Base-by-base conservation (phyloP, 228 moss, liverwort and hornwort genomes). In the Sphagnum fallax region DNA sequence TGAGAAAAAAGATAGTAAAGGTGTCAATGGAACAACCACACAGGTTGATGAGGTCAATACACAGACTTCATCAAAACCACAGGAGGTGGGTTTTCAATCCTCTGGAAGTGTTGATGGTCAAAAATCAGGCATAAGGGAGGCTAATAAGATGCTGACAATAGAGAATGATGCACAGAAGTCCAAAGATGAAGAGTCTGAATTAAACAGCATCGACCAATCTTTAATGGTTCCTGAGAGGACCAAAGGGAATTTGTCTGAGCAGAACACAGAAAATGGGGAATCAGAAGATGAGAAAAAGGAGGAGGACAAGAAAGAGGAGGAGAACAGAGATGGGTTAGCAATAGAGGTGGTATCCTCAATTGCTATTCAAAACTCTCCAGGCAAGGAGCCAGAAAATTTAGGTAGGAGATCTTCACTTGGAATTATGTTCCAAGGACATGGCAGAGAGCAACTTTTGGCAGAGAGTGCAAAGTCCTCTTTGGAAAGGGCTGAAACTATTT, bases 401-500 rank as follows among this genome's bases (percentile, higher is more conserved):
- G 47, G 55, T 16, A 53, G 57, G 68, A 32, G 68, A 52, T 68
- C 68, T 55, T 53, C 58, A 47, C 57, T 68, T 53, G 68, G 68
- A 16, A 53, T 16, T 55, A 55, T 68, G 6, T 68, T 68, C 16
- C 57, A 52, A 32, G 53, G 53, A 13, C 10, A 52, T 15, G 68
- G 57, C 15, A 5, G 16, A 57, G 18, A 10, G 47, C 48, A 18
- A 65, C 47, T 10, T 57, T n/a, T 16, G 55, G 53, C 68, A 9
- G 0, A 18, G 55, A 74, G 52, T 52, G 67, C 51, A 53, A 69
- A 72, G 55, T 59, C 60, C 52, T 76, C 78, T 61, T 13, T 78
- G 52, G 75, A 82, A 71, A 78, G 71, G 53, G 82, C 82, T 52
- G 82, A 82, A 52, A 73, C 52, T 68, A 62, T 82, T n/a, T 65